A percentile compares a stretch with the other conserved stretches of the same genome.
These are phyloP conservation scores for Rhodotorula graminis DNA, from an alignment of 768 basidiomycete species.

Conservation along the genomic window DNA sequence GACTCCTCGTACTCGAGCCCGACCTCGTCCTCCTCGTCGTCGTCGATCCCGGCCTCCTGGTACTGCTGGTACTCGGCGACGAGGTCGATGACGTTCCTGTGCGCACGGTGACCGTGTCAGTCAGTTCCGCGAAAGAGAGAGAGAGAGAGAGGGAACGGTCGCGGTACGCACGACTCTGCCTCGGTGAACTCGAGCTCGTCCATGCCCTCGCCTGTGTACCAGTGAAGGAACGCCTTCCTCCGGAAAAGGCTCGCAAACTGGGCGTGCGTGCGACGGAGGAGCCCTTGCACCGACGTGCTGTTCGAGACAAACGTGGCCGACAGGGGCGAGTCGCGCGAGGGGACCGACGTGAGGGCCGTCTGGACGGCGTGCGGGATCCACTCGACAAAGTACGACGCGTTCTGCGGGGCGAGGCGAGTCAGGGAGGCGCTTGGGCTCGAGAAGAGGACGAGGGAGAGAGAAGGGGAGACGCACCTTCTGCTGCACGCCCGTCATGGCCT, in stretches of 20 bases:
- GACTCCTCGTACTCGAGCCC: not conserved
- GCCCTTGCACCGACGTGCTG: conserved; percentile 87
- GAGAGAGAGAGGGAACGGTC: no score
- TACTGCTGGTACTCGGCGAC: conserved; percentile 91
- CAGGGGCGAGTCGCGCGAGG: conserved; percentile 65
- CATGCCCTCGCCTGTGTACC: conserved; percentile 91
- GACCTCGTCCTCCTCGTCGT: conserved; percentile 13
- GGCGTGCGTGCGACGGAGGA: conserved; percentile 68
- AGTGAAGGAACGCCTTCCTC: conserved; percentile 77
- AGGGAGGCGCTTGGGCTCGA: no score
- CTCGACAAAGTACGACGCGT: conserved; percentile 40
- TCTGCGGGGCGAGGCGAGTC: conserved; percentile 5
- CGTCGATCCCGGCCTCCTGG: conserved; percentile 27
- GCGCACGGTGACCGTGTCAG: no score
- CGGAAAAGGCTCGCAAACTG: conserved; percentile 78
- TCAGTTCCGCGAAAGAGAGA: no score
- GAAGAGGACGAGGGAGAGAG: not conserved
- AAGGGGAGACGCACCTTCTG: conserved; percentile 46
- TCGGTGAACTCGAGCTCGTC: conserved; percentile 99
- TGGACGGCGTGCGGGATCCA: conserved; percentile 48
- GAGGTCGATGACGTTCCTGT: conserved; percentile 81
- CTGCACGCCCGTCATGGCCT: conserved; percentile 68
- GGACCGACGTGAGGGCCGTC: conserved; percentile 63
- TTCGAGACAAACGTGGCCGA: conserved; percentile 95
- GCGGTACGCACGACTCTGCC: conserved; percentile 69